phyloP scores from a whole-genome alignment of 306 rosid species.

The Vigna trinervia region DNA sequence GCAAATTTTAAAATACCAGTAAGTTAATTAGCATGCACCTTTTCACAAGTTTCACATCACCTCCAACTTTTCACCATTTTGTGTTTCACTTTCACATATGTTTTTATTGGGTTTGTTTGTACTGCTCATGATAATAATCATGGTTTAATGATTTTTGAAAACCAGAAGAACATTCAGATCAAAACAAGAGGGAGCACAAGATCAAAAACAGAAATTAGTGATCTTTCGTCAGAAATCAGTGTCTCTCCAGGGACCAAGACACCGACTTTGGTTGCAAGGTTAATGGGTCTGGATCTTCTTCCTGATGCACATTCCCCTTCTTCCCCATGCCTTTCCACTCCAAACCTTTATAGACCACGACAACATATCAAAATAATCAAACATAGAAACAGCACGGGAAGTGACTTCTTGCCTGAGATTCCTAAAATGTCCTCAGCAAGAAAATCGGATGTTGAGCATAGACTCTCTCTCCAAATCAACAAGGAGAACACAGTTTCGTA shows the following conservation, averaged over 20 bases:
- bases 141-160: slow-evolving; percentile 42
- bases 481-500: slow-evolving; percentile 55
- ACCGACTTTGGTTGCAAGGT: slow-evolving; percentile 89
- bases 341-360: slow-evolving; percentile 45
- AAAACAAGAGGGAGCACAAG: slow-evolving; percentile 59
- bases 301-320: slow-evolving; percentile 64
- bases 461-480: slow-evolving; percentile 91
- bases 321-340: slow-evolving; percentile 51
- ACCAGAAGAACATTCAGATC: slow-evolving; percentile 71
- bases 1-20: slow-evolving; percentile 69
- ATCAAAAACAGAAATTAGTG: slow-evolving; percentile 46
- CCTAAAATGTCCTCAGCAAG: slow-evolving; percentile 76
- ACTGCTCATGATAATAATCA: slow-evolving; percentile 33
- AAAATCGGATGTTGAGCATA: slow-evolving; percentile 75
- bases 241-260: slow-evolving; percentile 84
- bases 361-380: slow-evolving; percentile 47
- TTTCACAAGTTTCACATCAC: neutral
- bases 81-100: neutral
- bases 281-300: slow-evolving; percentile 97
- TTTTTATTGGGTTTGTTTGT: slow-evolving; percentile 9
- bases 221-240: slow-evolving; percentile 61
- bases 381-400: slow-evolving; percentile 56
- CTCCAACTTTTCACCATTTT: slow-evolving; percentile 26
- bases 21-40: slow-evolving; percentile 40
- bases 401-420: slow-evolving; percentile 67